Evolutionary conservation across 495 filamentous ascomycete species (phyloP), one percentile per base, ranked within the genome.

Genomic region (Penicillium turbatum): DNA sequence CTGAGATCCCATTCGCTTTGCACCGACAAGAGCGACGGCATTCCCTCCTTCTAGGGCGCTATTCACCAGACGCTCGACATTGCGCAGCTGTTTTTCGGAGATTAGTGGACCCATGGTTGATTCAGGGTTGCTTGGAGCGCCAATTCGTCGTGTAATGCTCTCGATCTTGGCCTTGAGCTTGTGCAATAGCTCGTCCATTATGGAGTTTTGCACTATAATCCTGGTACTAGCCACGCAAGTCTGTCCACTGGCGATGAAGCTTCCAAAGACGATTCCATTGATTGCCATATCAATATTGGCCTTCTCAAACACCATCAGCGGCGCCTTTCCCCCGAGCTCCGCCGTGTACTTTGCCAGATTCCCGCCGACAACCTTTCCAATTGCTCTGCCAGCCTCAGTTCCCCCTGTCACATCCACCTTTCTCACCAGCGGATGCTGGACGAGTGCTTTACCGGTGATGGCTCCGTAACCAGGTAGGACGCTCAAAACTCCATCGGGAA

Each of bases 321-420:
- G 81, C 0, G 81, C 80, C 61, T 86, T 85, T 0, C 83, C 83
- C 1, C 82, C 83, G 13, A 85, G 57, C 59, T 86, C 82, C 0
- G 81, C 79, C 15, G 80, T 83, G 42, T 79, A 79, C 15, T 72
- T 74, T 13, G 76, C 72, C 35, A 86, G 59, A 51, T 83, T 82
- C 10, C 64, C 56, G 2, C 78, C 76, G 0, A 73, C 81, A 11
- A 76, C 62, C 1, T 68, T 62, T 0, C 78, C 80, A 52, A 78
- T 73, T 2, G 74, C 71, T 17, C 56, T 67, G 6, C 73, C 64
- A 0, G 84, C 80, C 1, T 45, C 60, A 15, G 76, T 74, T 0
- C 81, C 79, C 15, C 83, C 84, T 0, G 82, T 86, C 6, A 86
- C 68, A 51, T 84, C 80, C n/a, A 87, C 79, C 56, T 85, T 85